Evolutionary conservation across 1,139 yeast species (phyloP), one percentile per base, ranked within the genome.

Genomic region (Debaryomyces udenii): DNA sequence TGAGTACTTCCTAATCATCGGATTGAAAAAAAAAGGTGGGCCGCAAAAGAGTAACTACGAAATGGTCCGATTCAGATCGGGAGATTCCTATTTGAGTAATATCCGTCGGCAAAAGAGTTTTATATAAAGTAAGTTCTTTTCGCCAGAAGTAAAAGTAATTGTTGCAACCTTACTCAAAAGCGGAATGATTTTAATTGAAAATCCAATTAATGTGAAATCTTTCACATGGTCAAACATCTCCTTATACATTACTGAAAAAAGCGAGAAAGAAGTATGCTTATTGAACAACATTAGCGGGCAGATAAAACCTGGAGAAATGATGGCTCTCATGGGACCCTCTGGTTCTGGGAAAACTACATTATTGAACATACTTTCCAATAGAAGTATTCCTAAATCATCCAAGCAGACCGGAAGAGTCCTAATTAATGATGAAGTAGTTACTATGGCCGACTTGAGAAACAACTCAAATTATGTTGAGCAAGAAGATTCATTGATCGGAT

Each of bases 301-400:
- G 38, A 58, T 61, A 18, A 43, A 44, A 29, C 53, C 59, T 2
- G 66, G 66, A 3, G 60, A 57, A 38, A 47, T 62, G 29, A 55
- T 61, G 40, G 60, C 59, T 1, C 43, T 58, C 23, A 58, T 57
- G 62, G 62, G 62, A 7, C 59, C 59, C 7, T 55, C 61, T 6
- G 62, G 62, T 16, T 50, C 55, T 14, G 62, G 62, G 4, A 57
- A 52, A 39, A 57, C 62, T 13, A 56, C 61, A 0, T 42, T 58
- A 20, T 46, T 57, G 27, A 56, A 57, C 38, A 38, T 47, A 4
- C 46, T 57, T 18, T 49, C 59, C 9, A 50, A 50, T 29, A 47
- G 62, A 39, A 31, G 43, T 6, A 47, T 44, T 16, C 39, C 48
- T 20, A 43, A 43, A 27, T 40, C 38, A 9, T 33, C 40, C 23